Evolutionary conservation across 1,284 basidiomycete genomes (phyloP), one percentile per base, ranked within the genome.

Genomic region (Ganoderma sinense): DNA sequence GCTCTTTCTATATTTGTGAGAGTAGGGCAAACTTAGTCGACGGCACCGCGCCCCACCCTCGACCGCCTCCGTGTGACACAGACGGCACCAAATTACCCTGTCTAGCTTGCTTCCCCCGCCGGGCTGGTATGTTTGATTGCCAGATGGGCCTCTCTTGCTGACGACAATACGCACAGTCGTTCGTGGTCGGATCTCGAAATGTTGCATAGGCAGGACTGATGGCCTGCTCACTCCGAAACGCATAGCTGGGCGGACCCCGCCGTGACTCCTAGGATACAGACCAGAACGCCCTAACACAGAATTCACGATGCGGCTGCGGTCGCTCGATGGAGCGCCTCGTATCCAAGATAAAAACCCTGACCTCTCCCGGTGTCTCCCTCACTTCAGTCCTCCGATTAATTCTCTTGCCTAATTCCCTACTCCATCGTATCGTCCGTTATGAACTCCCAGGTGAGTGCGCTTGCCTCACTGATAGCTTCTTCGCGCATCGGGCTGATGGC

Each of bases 381-480:
- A 58, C 23, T 62, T 43, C 64, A 39, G 58, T 62, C 63, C 18
- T 39, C 45, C 16, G 33, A 39, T 7, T 55, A 31, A 41, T 41
- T 62, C 62, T 48, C 20, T 40, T 48, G 48, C 8, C 36, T 10
- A 39, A 39, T 39, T 43, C 59, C 26, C 39, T 33, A 55, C 51
- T 33, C 51, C 31, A 62, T 33, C 29, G 39, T 23, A 4, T 53
- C 31, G 11, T 39, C 36, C 36, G 29, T n/a, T 26, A 73, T 73
- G 72, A 73, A 69, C 66, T 68, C 72, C 7, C 72, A 73, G 48
- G 72, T 63, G 56, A 67, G 69, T 55, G 41, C 16, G 40, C 13
- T 53, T 53, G 31, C 31, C 14, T 33, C 53, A 20, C 41, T n/a
- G 1, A 0, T 31, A 36, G 29, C 33, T 36, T 43, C 1, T 14